These are phyloP conservation scores for Xylaria grammica DNA, from an alignment of 495 filamentous ascomycete species.

Conservation along the genomic window DNA sequence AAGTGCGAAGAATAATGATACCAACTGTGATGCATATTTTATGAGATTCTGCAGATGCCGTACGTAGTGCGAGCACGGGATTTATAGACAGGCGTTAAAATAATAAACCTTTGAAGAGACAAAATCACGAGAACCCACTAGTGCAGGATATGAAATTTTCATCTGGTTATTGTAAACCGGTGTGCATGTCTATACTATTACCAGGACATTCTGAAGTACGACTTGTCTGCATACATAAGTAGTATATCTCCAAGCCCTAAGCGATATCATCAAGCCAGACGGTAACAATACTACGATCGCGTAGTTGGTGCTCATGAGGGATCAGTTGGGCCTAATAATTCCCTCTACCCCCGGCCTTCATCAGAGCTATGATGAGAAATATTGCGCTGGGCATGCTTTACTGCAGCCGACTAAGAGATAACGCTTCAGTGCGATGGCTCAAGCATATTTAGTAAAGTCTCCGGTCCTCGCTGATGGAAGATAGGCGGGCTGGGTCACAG, in stretches of 20 bases:
- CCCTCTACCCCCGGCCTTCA: too few species aligned
- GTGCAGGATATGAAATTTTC: not conserved
- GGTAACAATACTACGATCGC: not conserved
- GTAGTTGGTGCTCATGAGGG: not conserved
- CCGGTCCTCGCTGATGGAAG: not conserved
- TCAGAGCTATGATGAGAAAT: not conserved
- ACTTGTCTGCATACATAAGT: not conserved
- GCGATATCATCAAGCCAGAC: not conserved
- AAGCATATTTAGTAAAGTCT: not conserved
- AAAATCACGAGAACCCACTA: not conserved
- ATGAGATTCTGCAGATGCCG: conserved; percentile 17
- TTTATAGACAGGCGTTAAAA: conserved; percentile 23
- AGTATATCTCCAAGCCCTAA: not conserved
- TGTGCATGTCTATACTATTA: not conserved
- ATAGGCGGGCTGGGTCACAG: not conserved
- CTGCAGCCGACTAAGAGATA: not conserved
- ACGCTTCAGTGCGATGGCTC: not conserved
- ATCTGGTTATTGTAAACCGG: not conserved
- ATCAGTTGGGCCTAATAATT: too few species aligned
- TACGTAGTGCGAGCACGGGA: conserved; percentile 13
- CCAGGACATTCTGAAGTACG: not conserved
- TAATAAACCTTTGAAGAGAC: conserved; percentile 26
- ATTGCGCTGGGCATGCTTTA: not conserved
- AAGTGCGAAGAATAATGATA: conserved; percentile 35
- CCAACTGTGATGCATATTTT: conserved; percentile 9